Conservation (phyloP, 345 rosid species). For the Corchorus olitorius region DNA sequence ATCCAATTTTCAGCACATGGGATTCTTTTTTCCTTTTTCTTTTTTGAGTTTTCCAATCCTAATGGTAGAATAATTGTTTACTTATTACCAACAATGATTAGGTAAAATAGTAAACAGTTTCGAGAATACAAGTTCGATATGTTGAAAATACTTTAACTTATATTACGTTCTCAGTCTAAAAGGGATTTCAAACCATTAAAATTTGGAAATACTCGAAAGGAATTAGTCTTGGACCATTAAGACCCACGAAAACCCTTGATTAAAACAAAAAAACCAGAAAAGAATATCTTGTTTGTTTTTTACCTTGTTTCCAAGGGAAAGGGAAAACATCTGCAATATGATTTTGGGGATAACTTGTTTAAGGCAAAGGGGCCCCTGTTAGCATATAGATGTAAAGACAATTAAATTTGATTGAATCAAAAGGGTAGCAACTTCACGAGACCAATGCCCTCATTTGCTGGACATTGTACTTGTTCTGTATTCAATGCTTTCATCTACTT, state of each 20-base stretch:
- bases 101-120: too few species aligned
- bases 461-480: conserved; percentile 15
- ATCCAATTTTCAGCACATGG: not conserved
- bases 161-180: too few species aligned
- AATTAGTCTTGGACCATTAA: too few species aligned
- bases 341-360: not conserved
- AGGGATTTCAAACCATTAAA: too few species aligned
- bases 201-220: too few species aligned
- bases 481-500: conserved; percentile 29
- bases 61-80: too few species aligned
- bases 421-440: conserved; percentile 14
- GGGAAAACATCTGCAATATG: not conserved
- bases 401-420: not conserved
- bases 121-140: too few species aligned
- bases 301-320: not conserved
- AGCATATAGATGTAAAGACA: not conserved
- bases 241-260: too few species aligned
- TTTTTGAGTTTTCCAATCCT: too few species aligned
- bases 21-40: not conserved
- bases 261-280: too few species aligned
- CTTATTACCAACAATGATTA: too few species aligned
- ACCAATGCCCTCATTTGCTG: conserved; percentile 5
- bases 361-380: not conserved
- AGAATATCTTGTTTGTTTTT: not conserved
- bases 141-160: too few species aligned